Evolutionary conservation across 2,329 filamentous ascomycete species (phyloP), one percentile per base, ranked within the genome.

Genomic region (Paramyrothecium roridum): DNA sequence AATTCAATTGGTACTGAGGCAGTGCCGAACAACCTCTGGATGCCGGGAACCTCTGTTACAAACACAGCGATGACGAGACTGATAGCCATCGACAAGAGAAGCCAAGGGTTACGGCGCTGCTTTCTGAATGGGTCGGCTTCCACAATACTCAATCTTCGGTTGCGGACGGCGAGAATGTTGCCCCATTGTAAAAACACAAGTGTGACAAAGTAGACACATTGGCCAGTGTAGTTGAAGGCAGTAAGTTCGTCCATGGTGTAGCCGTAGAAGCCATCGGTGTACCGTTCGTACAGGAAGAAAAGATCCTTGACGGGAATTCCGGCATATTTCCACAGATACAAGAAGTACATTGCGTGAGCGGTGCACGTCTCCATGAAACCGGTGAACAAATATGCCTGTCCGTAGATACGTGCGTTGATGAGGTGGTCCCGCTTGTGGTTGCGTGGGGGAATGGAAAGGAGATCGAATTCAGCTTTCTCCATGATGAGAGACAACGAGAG

Each of bases 381-480:
- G 2, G 76, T 75, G 57, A 83, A 80, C 3, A 81, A 71, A 58
- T 83, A 83, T 0, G 78, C 72, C 50, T 83, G 80, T 1, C 66
- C 69, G 61, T 81, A 82, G 50, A 82, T 79, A 62, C 76, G 76
- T 51, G 73, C 53, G 62, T 75, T 81, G 70, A 82, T 81, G 7
- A 83, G 71, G 48, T 81, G 80, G 56, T 82, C 77, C 17, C 71
- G 71, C 56, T 73, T 76, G 56, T 76, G 75, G 59, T 81, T 75
- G 11, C 80, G 77, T 0, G 80, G 80, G 2, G 78, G 78, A 0
- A 80, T 70, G 3, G 72, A 74, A 19, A 83, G 68, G 0, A 83
- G 72, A 53, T 82, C 79, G 53, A 80, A 81, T 52, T 83, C 80
- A 52, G 80, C 77, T 60, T 80, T 79, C 52, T 83, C 80, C 79